Percentiles rank a stretch among this genome's conserved stretches.
Conservation (phyloP, 1,139 yeast species). For the Yamadazyma dendronema region DNA sequence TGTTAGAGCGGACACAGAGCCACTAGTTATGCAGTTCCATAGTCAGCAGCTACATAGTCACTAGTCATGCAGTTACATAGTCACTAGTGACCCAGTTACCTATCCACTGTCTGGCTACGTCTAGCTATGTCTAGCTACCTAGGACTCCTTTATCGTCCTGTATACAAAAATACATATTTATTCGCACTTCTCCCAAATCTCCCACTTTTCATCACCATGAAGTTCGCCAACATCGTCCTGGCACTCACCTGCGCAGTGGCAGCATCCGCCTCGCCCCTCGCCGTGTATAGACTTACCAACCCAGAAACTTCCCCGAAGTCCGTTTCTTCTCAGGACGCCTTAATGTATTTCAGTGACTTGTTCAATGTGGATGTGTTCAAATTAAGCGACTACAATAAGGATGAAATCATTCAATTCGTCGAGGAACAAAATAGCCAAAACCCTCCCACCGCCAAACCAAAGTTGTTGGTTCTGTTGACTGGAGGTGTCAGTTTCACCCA, state of each 20-base stretch:
- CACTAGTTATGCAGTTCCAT: too few species aligned
- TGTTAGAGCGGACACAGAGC: slow-evolving; percentile 25
- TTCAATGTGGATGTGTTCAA: slow-evolving; percentile 28
- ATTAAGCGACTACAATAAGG: slow-evolving; percentile 23
- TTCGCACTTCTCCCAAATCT: slow-evolving; percentile 19
- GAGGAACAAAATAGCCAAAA: slow-evolving; percentile 18
- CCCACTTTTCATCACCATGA: background rate
- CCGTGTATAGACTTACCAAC: background rate
- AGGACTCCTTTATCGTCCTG: too few species aligned
- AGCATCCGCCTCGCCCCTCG: background rate
- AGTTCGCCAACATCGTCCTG: background rate
- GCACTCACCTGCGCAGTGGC: slow-evolving; percentile 3
- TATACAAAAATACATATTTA: too few species aligned
- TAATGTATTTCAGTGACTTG: slow-evolving; percentile 40
- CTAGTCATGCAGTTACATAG: too few species aligned
- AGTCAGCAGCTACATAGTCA: too few species aligned
- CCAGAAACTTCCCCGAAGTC: background rate
- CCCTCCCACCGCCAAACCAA: slow-evolving; percentile 20
- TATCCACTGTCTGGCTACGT: too few species aligned
- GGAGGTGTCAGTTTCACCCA: slow-evolving; percentile 23
- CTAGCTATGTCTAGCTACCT: too few species aligned
- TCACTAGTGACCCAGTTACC: too few species aligned
- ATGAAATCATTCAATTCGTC: slow-evolving; percentile 26
- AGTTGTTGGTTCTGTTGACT: slow-evolving; percentile 35
- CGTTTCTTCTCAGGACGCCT: slow-evolving; percentile 20